A percentile compares a stretch with the other conserved stretches of the same genome.
Conservation (phyloP, 225 moss, liverwort and hornwort genomes). For the Ulota crispa region DNA sequence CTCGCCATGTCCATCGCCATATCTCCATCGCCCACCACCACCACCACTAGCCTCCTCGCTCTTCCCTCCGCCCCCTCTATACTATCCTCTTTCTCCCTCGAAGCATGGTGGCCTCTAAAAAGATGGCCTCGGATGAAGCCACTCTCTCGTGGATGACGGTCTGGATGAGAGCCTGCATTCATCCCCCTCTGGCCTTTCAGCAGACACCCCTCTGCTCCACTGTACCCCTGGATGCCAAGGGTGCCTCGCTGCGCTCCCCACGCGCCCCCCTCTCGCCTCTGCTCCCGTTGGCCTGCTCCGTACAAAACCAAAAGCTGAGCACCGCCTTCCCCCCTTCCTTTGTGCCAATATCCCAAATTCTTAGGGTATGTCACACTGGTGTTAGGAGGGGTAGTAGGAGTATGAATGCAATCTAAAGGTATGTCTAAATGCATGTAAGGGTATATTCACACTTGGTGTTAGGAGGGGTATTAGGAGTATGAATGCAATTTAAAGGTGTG, state of each 20-base stretch:
- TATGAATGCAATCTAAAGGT: too few relatives aligned
- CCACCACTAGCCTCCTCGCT: slow-evolving; percentile 28
- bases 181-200: slow-evolving; percentile 20
- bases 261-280: neutral
- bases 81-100: slow-evolving; percentile 46
- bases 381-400: too few relatives aligned
- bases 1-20: slow-evolving; percentile 65
- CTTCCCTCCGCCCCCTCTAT: slow-evolving; percentile 36
- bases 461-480: too few relatives aligned
- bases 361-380: too few relatives aligned
- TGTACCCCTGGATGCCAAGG: neutral
- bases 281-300: neutral
- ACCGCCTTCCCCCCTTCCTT: too few relatives aligned
- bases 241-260: neutral
- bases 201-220: slow-evolving; percentile 24
- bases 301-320: neutral
- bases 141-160: neutral
- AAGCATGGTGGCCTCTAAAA: slow-evolving; percentile 49
- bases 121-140: slow-evolving; percentile 22
- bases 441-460: too few relatives aligned
- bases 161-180: neutral
- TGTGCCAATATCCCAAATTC: too few relatives aligned
- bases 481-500: too few relatives aligned
- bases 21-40: slow-evolving; percentile 60
- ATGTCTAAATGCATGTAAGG: too few relatives aligned